Conservation (phyloP, 2,329 filamentous ascomycete species). For the Fusarium subtropicale region DNA sequence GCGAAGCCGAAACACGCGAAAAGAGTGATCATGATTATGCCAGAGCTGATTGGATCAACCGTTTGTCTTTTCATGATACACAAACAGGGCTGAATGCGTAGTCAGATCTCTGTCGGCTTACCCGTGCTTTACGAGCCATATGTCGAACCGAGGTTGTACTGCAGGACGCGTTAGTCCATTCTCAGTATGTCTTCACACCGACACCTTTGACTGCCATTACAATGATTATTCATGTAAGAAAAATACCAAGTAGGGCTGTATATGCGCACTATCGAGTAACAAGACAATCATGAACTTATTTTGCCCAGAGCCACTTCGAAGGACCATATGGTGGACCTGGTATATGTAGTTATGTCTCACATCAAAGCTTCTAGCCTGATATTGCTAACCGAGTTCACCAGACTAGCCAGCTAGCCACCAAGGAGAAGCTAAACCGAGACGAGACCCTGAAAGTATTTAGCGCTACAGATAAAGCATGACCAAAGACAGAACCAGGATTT, state of each 20-base stretch:
- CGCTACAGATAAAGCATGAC: background rate
- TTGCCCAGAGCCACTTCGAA: no score
- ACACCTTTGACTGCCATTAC: background rate
- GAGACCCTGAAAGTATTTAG: background rate
- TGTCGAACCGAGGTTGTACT: background rate
- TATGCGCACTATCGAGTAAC: background rate
- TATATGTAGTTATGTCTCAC: background rate
- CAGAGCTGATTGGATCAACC: background rate
- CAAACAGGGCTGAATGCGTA: background rate
- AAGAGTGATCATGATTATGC: background rate
- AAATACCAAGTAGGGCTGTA: background rate
- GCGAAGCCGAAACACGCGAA: background rate
- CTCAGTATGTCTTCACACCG: background rate
- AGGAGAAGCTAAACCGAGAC: background rate
- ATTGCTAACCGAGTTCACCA: background rate
- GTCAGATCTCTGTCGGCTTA: background rate
- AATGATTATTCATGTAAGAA: background rate
- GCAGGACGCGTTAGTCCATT: background rate
- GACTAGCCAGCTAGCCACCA: background rate
- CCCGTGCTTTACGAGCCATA: background rate
- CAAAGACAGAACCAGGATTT: background rate
- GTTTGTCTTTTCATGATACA: background rate
- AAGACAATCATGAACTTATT: background rate
- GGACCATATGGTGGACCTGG: background rate
- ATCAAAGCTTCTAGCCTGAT: background rate